These are phyloP conservation scores for Amylostereum chailletii DNA, from an alignment of 1,284 basidiomycete genomes.

Conservation along the genomic window DNA sequence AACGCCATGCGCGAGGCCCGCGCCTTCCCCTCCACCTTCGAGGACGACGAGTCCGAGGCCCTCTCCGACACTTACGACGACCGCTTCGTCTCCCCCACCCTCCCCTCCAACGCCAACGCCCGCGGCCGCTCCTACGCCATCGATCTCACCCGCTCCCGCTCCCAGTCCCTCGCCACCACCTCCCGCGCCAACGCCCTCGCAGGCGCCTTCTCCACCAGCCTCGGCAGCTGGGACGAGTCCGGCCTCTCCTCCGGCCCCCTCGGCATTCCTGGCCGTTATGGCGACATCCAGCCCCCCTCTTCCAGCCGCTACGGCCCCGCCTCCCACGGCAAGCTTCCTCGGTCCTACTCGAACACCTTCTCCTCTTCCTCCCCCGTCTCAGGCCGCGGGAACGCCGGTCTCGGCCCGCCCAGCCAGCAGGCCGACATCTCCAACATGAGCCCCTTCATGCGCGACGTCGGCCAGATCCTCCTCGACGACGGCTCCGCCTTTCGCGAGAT, in stretches of 20 bases:
- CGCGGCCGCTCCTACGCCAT: slow-evolving; percentile 48
- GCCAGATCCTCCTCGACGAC: slow-evolving; percentile 66
- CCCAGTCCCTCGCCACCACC: slow-evolving; percentile 61
- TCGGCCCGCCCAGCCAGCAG: slow-evolving; percentile 28
- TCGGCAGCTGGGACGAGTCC: slow-evolving; percentile 47
- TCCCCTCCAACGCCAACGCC: slow-evolving; percentile 13
- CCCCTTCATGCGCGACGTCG: slow-evolving; percentile 73
- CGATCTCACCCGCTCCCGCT: slow-evolving; percentile 62
- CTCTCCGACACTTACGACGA: slow-evolving; percentile 49
- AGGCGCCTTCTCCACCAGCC: slow-evolving; percentile 28
- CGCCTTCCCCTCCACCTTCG: slow-evolving; percentile 54
- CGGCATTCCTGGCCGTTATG: slow-evolving; percentile 47
- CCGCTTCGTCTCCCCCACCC: slow-evolving; percentile 31
- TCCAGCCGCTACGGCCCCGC: slow-evolving; percentile 46
- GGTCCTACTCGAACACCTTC: slow-evolving; percentile 39
- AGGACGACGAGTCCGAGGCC: slow-evolving; percentile 64
- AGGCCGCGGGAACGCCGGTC: slow-evolving; percentile 37
- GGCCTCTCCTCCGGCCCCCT: slow-evolving; percentile 34
- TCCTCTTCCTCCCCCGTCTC: slow-evolving; percentile 33
- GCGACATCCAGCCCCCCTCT: slow-evolving; percentile 53
- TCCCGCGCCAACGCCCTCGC: slow-evolving; percentile 41
- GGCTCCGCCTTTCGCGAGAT: slow-evolving; percentile 58
- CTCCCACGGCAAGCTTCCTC: slow-evolving; percentile 45
- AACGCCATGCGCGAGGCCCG: slow-evolving; percentile 56
- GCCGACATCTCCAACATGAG: slow-evolving; percentile 69